Evolutionary conservation across 192 early-diverging fungal species (phyloP), one percentile per base, ranked within the genome.

Genomic region (Gonapodya sp.): DNA sequence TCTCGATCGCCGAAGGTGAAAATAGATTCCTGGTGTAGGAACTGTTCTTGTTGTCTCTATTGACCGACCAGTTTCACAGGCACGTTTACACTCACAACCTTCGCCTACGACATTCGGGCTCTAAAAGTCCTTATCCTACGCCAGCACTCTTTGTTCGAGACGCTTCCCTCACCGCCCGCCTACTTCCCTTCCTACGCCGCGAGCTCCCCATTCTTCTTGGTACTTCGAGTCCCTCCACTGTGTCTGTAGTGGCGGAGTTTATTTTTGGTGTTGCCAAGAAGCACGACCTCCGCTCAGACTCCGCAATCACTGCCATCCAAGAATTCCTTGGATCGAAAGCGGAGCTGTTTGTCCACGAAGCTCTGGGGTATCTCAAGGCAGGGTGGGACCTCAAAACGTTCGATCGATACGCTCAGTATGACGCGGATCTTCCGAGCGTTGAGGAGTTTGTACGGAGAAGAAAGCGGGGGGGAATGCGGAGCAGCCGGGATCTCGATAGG

Each of bases 341-440:
- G 14, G 86, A 87, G 73, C 86, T 81, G 36, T 88, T 88, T 80
- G 79, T 88, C 0, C 85, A 88, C 72, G 87, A 88, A 64, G 46
- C 46, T 8, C 46, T 64, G 8, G 46, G 46, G 46, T 64, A 16
- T 24, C 46, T 64, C 46, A 64, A 64, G 46, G 46, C 8, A 8
- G 46, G 24, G 8, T 64, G 46, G 46, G 46, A 64, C 46, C 46
- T 64, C 8, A 8, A 24, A 24, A 64, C 46, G 46, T 64, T 64
- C 24, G 46, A 64, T 24, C 46, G 46, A 24, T 64, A 64, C 46
- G 46, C 46, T 8, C 46, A 64, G 46, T 64, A 64, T 24, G 46
- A 64, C 46, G 46, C 46, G 46, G 46, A 64, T 24, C 8, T 64
- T 8, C 46, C 46, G 8, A 64, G 46, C 8, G 46, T 64, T 8